Conservation (phyloP, 768 basidiomycete genomes). For the Lactifluus pinguis region DNA sequence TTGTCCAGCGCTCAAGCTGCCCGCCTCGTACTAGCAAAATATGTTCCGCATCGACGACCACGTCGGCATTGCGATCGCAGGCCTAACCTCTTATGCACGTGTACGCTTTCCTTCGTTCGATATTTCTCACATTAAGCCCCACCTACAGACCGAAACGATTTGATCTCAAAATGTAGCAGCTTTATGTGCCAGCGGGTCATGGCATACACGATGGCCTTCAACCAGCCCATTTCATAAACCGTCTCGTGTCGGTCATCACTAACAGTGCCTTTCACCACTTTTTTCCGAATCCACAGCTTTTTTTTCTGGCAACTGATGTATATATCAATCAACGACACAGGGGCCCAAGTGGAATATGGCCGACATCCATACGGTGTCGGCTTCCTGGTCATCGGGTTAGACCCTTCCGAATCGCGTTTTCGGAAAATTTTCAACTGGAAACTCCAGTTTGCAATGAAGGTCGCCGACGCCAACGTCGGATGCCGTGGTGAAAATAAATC, state of each 20-base stretch:
- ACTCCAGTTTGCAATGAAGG: too few relatives aligned
- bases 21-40: conserved; percentile 99
- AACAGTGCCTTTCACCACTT: conserved; percentile 62
- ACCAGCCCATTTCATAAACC: conserved; percentile 86
- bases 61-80: conserved; percentile 98
- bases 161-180: conserved; percentile 26
- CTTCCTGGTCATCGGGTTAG: conserved; percentile 94
- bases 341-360: conserved; percentile 97
- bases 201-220: conserved; percentile 90
- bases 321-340: conserved; percentile 35
- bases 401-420: too few relatives aligned
- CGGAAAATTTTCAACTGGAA: too few relatives aligned
- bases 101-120: conserved; percentile 62
- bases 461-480: too few relatives aligned
- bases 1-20: too few relatives aligned
- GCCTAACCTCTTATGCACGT: conserved; percentile 93
- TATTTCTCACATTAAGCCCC: neutral
- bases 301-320: too few relatives aligned
- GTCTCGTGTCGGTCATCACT: conserved; percentile 87
- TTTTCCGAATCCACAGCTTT: neutral
- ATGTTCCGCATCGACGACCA: conserved; percentile 99
- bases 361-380: conserved; percentile 97
- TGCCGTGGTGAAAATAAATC: too few relatives aligned
- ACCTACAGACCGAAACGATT: neutral
- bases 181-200: conserved; percentile 95